Evolutionary conservation across 2,329 filamentous ascomycete genomes (phyloP), one percentile per base, ranked within the genome.

Genomic region (Thyridium curvatum): DNA sequence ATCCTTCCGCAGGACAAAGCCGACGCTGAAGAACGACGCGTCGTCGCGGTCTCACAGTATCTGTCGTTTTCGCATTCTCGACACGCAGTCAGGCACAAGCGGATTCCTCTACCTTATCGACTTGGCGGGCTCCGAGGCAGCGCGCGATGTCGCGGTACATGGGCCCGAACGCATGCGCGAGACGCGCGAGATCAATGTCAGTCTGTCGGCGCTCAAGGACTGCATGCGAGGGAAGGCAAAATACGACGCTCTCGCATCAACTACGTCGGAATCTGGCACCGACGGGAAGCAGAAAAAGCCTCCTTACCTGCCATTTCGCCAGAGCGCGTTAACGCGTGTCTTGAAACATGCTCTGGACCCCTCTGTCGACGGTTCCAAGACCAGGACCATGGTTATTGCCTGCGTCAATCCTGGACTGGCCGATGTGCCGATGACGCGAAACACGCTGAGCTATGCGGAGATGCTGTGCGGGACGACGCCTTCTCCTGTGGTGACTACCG

Each of bases 311-410:
- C 69, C 69, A 0, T 72, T 69, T 44, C 60, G 68, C 0, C 65
- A 68, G 43, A 69, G 65, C 47, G 58, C 61, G 8, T 46, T 72
- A 35, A 72, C 69, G 7, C 70, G 64, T 49, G 60, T 69, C 1
- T 53, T 71, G 35, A 72, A 72, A 45, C 68, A 71, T 35, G 59
- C 71, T 10, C 71, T 72, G 45, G 68, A 73, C 44, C 66, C 68
- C 0, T 26, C 21, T 6, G 42, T 55, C 0, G 52, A 58, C 12
- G 48, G 47, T n/a, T 55, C 60, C 1, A 48, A 46, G 12, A 68
- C 62, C 53, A 65, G 58, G 49, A 72, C 65, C 3, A 59, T 66
- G 1, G 62, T 72, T 2, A 51, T 72, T 12, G 68, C 67, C 4
- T 72, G 68, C 40, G 59, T 71, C 6, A 72, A 69, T 37, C 69